phyloP scores from a whole-genome alignment of 1,139 yeast genomes.

The Geotrichum fermentans region DNA sequence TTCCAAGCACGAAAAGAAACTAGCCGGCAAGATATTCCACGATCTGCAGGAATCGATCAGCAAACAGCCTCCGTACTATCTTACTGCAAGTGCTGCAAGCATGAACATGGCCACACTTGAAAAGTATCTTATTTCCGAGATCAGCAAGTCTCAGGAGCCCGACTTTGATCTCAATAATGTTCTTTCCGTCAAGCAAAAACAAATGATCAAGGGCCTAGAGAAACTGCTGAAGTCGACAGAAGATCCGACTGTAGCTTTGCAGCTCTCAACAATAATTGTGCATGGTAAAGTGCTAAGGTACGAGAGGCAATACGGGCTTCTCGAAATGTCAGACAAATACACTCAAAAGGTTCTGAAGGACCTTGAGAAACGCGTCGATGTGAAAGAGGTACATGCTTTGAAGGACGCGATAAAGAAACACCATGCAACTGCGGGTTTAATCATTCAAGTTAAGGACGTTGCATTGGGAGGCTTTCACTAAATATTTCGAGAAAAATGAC shows the following conservation, averaged over 20 bases:
- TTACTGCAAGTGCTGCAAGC: not conserved
- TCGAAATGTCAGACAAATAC: slow-evolving; percentile 33
- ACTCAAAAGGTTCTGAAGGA: slow-evolving; percentile 32
- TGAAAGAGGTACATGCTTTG: slow-evolving; percentile 7
- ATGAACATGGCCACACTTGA: slow-evolving; percentile 1
- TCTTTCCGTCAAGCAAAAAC: slow-evolving; percentile 15
- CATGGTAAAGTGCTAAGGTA: slow-evolving; percentile 23
- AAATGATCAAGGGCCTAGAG: slow-evolving; percentile 18
- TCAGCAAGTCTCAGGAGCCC: not conserved
- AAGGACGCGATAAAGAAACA: slow-evolving; percentile 22
- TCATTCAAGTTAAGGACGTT: not conserved
- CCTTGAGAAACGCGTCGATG: slow-evolving; percentile 14
- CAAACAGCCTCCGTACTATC: not conserved
- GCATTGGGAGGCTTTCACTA: slow-evolving; percentile 3
- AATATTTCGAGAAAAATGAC: no score
- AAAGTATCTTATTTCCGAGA: not conserved
- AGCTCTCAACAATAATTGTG: slow-evolving; percentile 29
- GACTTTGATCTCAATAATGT: slow-evolving; percentile 1
- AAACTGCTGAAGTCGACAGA: slow-evolving; percentile 24
- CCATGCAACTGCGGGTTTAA: slow-evolving; percentile 1
- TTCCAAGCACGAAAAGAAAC: slow-evolving; percentile 20
- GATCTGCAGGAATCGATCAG: slow-evolving; percentile 20
- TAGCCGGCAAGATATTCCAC: slow-evolving; percentile 17
- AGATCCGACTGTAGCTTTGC: slow-evolving; percentile 32
- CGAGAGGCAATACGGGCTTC: slow-evolving; percentile 21